Evolutionary conservation across 1,284 basidiomycete genomes (phyloP), one percentile per base, ranked within the genome.

Genomic region (Volvariella surrecta): DNA sequence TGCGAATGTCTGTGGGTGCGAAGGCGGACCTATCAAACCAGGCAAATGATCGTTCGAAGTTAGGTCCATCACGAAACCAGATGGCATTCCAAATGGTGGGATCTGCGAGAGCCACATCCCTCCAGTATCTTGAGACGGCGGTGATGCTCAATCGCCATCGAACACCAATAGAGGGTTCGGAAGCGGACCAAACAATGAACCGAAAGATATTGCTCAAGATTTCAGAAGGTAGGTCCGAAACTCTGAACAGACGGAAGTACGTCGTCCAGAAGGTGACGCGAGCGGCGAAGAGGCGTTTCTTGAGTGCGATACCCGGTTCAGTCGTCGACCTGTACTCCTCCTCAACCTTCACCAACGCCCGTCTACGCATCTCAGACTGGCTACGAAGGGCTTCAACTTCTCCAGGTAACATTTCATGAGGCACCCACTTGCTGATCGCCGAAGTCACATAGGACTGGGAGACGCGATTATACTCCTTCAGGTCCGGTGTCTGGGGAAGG

Each of bases 121-220:
- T 65, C 77, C 76, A 85, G 17, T 60, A 60, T 40, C 56, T 62
- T 55, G 78, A 86, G 15, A 76, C 71, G 66, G 71, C 75, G 8
- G 77, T 76, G 43, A 84, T 54, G 37, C 51, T 53, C 24, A 75
- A 52, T 39, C 80, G 73, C 48, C 59, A 56, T 19, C 50, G 48
- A 16, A 69, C 58, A 16, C 67, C 66, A 17, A 58, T 49, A 1
- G 49, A 44, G 2, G 67, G 60, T 40, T 61, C 56, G 22, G 47
- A 48, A 10, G 64, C 53, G 19, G 71, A 68, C 73, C 73, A 77
- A 37, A 67, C 63, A 34, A 74, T 69, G 49, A 66, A 63, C 45
- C 71, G 73, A 49, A 86, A 73, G 48, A 86, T 82, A 45, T 73
- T 69, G 57, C 59, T 59, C 46, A 84, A 58, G 48, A 86, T 76